Base-by-base conservation (phyloP, 257 asterid genomes). In the Sherardia arvensis region DNA sequence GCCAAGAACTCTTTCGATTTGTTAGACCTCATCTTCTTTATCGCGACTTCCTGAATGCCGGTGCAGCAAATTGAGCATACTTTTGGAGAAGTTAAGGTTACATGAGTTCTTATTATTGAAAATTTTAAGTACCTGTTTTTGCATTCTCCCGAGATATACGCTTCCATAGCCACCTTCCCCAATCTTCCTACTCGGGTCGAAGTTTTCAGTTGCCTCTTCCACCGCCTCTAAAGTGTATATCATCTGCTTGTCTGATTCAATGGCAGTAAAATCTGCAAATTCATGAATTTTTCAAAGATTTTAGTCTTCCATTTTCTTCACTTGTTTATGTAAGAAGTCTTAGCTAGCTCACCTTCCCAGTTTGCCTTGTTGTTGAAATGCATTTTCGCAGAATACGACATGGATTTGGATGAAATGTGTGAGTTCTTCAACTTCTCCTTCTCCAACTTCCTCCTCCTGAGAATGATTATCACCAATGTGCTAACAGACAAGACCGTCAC, bases 91-190 rank as follows among this genome's bases (percentile, higher is more conserved):
- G 22, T 7, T 25, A 59, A 59, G 25, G 25, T 45, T 20, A 21
- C 18, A 33, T 0, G 8, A 23, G 49, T 18, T 26, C 57, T 29
- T 25, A 33, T 43, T 53, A 38, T 43, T 40, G 30, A 36, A 30
- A 11, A 21, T 53, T 20, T 53, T 70, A 45, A 32, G 11, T 71
- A 87, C 97, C 91, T 85, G 77, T 67, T 80, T 84, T 56, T 76
- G 84, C 1, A 83, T 59, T 38, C 58, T 73, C 21, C 97, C 95
- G 70, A 72, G 78, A 65, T 78, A 90, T 7, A 90, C 95, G 71
- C 85, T 83, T 69, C 95, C 97, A 76, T 85, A 90, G 21, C 97
- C 97, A 26, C 95, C 97, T 72, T 66, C 79, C 21, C 97, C 97
- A 18, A 90, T 81, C 75, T 78, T 81, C 62, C 85, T 82, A 8